A percentile compares a stretch with the other conserved stretches of the same genome.
Conservation (phyloP, 2,329 filamentous ascomycete genomes). For the Nemania bipapillata region DNA sequence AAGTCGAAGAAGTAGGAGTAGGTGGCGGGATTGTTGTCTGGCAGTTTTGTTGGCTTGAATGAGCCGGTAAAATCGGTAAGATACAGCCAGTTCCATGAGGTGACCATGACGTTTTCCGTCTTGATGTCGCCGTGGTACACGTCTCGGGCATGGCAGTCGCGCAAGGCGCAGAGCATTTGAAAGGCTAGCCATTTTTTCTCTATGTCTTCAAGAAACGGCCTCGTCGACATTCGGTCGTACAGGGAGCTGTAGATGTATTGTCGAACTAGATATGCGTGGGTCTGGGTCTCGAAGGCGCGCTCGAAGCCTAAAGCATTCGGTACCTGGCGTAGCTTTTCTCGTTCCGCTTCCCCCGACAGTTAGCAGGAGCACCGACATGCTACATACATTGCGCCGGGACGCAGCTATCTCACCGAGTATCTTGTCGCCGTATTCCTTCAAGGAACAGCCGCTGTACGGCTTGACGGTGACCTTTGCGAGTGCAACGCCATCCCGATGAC, state of each 20-base stretch:
- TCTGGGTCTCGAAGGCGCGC: conserved; percentile 88
- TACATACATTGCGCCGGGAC: too few relatives aligned
- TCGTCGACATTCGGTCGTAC: conserved; percentile 95
- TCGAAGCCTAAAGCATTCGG: conserved; percentile 93
- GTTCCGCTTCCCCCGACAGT: conserved; percentile 69
- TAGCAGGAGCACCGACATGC: conserved; percentile 10
- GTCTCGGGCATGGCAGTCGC: conserved; percentile 88
- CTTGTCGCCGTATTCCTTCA: conserved; percentile 80
- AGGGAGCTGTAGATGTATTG: conserved; percentile 97
- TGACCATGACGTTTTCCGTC: conserved; percentile 95
- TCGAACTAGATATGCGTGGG: conserved; percentile 89
- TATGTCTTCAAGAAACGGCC: conserved; percentile 95
- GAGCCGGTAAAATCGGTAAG: conserved; percentile 95
- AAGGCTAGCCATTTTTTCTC: conserved; percentile 99
- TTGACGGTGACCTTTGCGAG: conserved; percentile 96
- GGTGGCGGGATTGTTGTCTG: conserved; percentile 95
- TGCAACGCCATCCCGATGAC: conserved; percentile 88
- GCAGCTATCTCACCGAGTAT: conserved; percentile 72
- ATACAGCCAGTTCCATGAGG: conserved; percentile 99
- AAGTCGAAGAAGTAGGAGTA: conserved; percentile 99
- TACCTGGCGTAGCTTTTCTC: conserved; percentile 80
- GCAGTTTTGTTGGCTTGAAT: conserved; percentile 92
- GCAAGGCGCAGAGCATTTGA: conserved; percentile 88
- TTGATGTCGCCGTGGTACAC: conserved; percentile 99
- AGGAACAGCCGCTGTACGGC: conserved; percentile 82